Conservation (phyloP, 768 basidiomycete species). For the Naganishia onofrii region DNA sequence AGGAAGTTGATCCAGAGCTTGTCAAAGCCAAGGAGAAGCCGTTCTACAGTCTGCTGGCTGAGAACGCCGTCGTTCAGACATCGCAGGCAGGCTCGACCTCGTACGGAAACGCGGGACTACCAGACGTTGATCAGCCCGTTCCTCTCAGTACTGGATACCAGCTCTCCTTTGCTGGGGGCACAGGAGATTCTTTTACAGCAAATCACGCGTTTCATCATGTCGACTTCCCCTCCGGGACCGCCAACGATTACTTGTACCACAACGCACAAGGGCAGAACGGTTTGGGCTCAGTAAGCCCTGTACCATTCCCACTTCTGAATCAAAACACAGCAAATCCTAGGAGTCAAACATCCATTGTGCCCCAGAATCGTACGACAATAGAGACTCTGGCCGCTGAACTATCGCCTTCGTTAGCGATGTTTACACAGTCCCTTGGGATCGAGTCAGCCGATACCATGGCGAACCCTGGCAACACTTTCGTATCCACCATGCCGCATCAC, state of each 20-base stretch:
- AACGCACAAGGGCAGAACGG: not conserved
- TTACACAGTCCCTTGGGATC: constrained; percentile 10
- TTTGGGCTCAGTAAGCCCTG: not conserved
- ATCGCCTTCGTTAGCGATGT: not conserved
- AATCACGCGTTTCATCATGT: not conserved
- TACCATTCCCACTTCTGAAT: not conserved
- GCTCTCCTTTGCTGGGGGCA: not conserved
- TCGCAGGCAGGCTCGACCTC: not conserved
- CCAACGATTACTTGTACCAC: not conserved
- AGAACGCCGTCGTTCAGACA: not conserved
- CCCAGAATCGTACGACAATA: not conserved
- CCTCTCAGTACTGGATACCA: constrained; percentile 11
- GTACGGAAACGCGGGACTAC: not conserved
- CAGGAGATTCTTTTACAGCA: not conserved
- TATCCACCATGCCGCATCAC: not conserved
- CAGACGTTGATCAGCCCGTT: not conserved
- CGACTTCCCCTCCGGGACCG: not conserved
- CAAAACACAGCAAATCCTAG: not conserved
- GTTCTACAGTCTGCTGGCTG: not conserved
- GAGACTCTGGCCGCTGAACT: not conserved
- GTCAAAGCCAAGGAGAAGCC: constrained; percentile 11
- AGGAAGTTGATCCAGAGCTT: not conserved
- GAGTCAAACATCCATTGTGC: not conserved
- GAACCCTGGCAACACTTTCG: not conserved
- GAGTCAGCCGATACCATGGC: not conserved